Conservation (phyloP, 1,139 yeast species). For the Magnusiomyces tetraspermus region DNA sequence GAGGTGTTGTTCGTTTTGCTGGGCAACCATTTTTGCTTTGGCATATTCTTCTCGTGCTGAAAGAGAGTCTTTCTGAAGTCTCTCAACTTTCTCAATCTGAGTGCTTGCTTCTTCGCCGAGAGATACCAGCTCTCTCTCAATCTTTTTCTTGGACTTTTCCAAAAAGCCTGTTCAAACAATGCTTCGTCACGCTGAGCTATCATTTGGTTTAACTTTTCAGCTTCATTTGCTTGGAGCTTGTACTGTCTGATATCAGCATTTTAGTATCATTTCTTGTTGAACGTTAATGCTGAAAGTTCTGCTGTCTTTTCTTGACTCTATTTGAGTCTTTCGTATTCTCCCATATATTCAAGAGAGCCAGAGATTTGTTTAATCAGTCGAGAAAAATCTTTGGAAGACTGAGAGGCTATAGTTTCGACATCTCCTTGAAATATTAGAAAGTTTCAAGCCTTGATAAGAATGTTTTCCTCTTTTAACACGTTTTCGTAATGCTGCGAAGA, state of each 20-base stretch:
- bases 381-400: conserved; percentile 68
- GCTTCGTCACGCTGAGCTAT: conserved; percentile 39
- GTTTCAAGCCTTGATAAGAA: conserved; percentile 80
- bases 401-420: conserved; percentile 88
- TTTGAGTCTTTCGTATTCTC: conserved; percentile 58
- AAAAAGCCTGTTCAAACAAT: conserved; percentile 45
- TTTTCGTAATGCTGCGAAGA: conserved; percentile 57
- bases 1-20: conserved; percentile 37
- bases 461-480: conserved; percentile 68
- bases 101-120: neutral
- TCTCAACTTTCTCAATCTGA: conserved; percentile 7
- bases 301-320: conserved; percentile 51
- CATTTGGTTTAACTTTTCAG: conserved; percentile 55
- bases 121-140: conserved; percentile 17
- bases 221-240: conserved; percentile 66
- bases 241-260: conserved; percentile 74
- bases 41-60: conserved; percentile 30
- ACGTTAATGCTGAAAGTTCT: conserved; percentile 54
- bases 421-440: conserved; percentile 96
- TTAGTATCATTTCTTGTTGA: conserved; percentile 62
- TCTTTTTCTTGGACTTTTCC: conserved; percentile 36
- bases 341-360: conserved; percentile 61
- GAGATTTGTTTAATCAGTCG: conserved; percentile 70
- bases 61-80: conserved; percentile 12
- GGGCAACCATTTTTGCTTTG: conserved; percentile 37